Evolutionary conservation across 495 filamentous ascomycete genomes (phyloP).

Genomic region (Geoglossum glabrum): DNA sequence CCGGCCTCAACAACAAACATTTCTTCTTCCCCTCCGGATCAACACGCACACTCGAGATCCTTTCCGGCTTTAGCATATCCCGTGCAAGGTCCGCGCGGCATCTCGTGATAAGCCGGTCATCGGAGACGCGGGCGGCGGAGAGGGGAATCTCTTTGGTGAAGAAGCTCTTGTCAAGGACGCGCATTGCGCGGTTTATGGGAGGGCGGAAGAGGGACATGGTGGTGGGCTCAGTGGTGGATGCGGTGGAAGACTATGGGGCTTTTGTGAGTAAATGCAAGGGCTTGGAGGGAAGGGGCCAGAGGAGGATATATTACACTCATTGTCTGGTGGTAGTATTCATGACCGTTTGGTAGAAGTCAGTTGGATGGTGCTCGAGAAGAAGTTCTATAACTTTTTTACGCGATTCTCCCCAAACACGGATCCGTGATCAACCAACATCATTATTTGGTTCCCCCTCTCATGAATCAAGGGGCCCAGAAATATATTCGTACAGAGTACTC

Average conservation of each 20-base stretch:
- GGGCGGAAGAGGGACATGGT: constrained; percentile 36
- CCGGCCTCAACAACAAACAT: constrained; percentile 53
- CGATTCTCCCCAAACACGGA: no score
- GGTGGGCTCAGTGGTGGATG: not conserved
- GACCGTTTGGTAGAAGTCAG: not conserved
- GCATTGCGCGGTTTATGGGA: constrained; percentile 64
- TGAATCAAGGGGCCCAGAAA: no score
- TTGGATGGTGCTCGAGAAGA: no score
- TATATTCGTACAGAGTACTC: no score
- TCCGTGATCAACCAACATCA: no score
- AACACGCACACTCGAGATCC: constrained; percentile 34
- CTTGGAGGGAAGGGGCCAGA: not conserved
- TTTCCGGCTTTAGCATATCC: constrained; percentile 40
- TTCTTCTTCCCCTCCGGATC: constrained; percentile 35
- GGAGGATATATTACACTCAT: not conserved
- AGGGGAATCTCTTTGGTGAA: constrained; percentile 57
- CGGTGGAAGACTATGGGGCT: not conserved
- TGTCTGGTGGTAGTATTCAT: not conserved
- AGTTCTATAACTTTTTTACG: not conserved
- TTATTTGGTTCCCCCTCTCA: no score
- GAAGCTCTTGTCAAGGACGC: constrained; percentile 57
- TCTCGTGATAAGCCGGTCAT: constrained; percentile 46
- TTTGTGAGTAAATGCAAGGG: not conserved
- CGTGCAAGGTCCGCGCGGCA: constrained; percentile 37
- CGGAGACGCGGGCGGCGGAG: constrained; percentile 57